Evolutionary conservation across 768 basidiomycete genomes (phyloP).

Genomic region (Russula virescens): DNA sequence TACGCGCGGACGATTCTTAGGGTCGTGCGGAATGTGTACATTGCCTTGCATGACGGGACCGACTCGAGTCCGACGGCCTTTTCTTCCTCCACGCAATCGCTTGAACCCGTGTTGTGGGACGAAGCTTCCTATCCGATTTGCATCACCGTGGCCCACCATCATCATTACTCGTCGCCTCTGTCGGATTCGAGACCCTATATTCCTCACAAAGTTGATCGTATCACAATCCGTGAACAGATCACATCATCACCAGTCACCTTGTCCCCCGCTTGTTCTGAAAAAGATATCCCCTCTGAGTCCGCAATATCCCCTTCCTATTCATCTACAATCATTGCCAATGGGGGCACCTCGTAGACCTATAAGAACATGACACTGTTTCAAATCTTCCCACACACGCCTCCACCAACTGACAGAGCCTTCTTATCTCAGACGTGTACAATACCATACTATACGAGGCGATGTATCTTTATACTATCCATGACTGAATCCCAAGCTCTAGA

Average conservation of each 20-base stretch:
- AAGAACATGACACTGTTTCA: not conserved
- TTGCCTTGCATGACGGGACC: conserved; percentile 18
- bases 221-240: not conserved
- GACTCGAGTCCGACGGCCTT: conserved; percentile 13
- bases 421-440: not conserved
- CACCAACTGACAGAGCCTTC: too few species aligned
- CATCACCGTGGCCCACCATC: conserved; percentile 4
- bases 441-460: too few species aligned
- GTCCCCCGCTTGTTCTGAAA: not conserved
- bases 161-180: not conserved
- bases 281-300: not conserved
- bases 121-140: conserved; percentile 13
- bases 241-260: not conserved
- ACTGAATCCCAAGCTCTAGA: not conserved
- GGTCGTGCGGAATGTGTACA: conserved; percentile 15
- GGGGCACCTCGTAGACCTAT: not conserved
- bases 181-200: not conserved
- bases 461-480: not conserved
- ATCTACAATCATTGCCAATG: not conserved
- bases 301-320: not conserved
- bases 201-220: not conserved
- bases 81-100: conserved; percentile 14
- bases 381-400: not conserved
- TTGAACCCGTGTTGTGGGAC: conserved; percentile 17
- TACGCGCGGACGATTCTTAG: conserved; percentile 14